A percentile compares a stretch with the other conserved stretches of the same genome.
Evolutionary conservation across 2,329 filamentous ascomycete genomes (phyloP).

Genomic region (Trichophyton rubrum): DNA sequence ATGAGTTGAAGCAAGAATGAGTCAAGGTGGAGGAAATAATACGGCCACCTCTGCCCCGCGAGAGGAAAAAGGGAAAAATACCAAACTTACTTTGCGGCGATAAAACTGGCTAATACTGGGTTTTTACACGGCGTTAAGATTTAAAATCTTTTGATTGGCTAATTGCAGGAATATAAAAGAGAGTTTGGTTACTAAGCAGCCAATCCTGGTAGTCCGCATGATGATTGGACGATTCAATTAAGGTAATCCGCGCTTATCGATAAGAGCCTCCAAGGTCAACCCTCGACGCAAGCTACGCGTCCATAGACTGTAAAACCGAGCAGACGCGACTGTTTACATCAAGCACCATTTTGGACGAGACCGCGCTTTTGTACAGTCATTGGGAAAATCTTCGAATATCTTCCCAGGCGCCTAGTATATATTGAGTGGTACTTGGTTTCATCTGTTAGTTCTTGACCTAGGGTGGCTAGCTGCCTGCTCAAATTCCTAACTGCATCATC

Average conservation of each 20-base stretch:
- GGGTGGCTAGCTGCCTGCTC: not conserved
- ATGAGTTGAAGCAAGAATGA: not conserved
- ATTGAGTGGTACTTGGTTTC: not conserved
- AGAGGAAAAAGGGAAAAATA: not conserved
- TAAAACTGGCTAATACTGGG: not conserved
- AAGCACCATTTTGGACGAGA: not conserved
- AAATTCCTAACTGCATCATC: not conserved
- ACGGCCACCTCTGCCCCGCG: not conserved
- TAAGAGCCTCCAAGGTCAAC: not conserved
- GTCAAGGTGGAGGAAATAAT: not conserved
- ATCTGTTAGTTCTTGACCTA: not conserved
- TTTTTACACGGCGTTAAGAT: no score
- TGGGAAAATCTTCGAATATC: no score
- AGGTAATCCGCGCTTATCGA: not conserved
- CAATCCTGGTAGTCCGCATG: no score
- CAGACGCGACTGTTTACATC: not conserved
- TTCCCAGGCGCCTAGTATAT: not conserved
- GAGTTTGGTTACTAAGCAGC: no score
- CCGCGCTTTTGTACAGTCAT: not conserved
- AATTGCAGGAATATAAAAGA: no score
- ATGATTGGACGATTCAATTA: no score
- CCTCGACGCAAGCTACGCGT: not conserved
- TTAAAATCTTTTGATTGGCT: no score
- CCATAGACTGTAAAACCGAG: not conserved
- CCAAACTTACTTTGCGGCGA: not conserved